Percentiles rank a stretch among this genome's conserved stretches.
These are phyloP conservation scores for Russula compacta DNA, from an alignment of 768 basidiomycete species.

Conservation along the genomic window DNA sequence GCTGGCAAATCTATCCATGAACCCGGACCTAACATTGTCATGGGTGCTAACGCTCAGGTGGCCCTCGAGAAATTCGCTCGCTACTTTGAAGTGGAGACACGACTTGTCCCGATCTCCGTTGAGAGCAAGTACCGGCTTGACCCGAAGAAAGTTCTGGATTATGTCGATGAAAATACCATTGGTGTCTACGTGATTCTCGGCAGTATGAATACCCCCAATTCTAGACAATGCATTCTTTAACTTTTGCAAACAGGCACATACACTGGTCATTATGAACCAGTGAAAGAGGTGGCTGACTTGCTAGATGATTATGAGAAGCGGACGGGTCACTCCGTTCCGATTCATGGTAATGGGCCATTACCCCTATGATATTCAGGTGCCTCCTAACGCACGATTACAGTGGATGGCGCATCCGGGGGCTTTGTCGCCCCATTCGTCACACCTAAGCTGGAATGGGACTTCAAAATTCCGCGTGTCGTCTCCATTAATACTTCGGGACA, in stretches of 20 bases:
- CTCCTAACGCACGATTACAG: constrained; percentile 22
- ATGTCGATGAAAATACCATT: constrained; percentile 64
- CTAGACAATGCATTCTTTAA: neutral
- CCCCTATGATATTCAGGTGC: neutral
- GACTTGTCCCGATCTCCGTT: constrained; percentile 55
- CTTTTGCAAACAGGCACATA: constrained; percentile 28
- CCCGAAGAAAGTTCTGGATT: constrained; percentile 52
- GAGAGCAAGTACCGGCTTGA: constrained; percentile 74
- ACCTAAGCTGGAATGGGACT: constrained; percentile 50
- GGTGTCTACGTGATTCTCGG: constrained; percentile 56
- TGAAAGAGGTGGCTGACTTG: constrained; percentile 74
- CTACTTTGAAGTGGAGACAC: constrained; percentile 56
- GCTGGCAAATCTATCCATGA: constrained; percentile 57
- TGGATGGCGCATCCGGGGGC: constrained; percentile 53
- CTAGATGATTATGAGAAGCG: constrained; percentile 47
- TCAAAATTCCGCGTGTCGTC: constrained; percentile 49
- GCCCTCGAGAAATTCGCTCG: constrained; percentile 64
- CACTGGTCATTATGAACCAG: constrained; percentile 64
- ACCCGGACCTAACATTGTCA: constrained; percentile 56
- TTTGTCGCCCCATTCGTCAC: constrained; percentile 56
- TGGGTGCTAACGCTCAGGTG: constrained; percentile 64
- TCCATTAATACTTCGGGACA: constrained; percentile 52
- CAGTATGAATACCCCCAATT: constrained; percentile 27
- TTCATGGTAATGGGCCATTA: constrained; percentile 26
- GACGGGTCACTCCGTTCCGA: constrained; percentile 37